These are phyloP conservation scores for Colletotrichum caudatum DNA, from an alignment of 2,329 filamentous ascomycete species.

Conservation along the genomic window DNA sequence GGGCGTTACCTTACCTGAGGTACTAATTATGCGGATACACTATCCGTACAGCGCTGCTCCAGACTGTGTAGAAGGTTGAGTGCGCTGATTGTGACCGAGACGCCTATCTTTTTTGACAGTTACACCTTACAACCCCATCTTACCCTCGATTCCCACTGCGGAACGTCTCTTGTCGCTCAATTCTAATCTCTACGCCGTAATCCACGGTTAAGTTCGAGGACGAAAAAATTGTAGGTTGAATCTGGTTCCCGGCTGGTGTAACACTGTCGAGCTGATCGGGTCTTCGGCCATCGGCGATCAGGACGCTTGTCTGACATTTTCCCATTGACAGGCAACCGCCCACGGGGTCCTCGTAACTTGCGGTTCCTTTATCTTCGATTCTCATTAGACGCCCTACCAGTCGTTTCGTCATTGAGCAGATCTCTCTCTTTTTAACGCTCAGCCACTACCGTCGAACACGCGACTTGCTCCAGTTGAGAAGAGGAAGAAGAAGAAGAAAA, in stretches of 20 bases:
- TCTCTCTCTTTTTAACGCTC: slow-evolving; percentile 13
- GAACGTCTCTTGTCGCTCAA: slow-evolving; percentile 39
- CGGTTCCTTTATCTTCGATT: slow-evolving; percentile 17
- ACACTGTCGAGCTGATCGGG: slow-evolving; percentile 10
- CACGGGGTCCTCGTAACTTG: slow-evolving; percentile 12
- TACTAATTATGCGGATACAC: no score
- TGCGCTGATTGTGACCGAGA: slow-evolving; percentile 15
- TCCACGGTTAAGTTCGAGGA: slow-evolving; percentile 11
- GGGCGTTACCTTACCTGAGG: no score
- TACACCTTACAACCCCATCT: slow-evolving; percentile 12
- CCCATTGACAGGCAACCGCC: slow-evolving; percentile 7
- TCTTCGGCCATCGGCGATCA: slow-evolving; percentile 17
- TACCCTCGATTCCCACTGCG: slow-evolving; percentile 20
- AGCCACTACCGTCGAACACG: slow-evolving; percentile 12
- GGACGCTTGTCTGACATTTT: slow-evolving; percentile 25
- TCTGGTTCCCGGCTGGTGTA: background rate
- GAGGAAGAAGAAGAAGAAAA: background rate
- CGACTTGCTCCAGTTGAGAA: background rate
- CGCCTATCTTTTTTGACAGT: slow-evolving; percentile 16
- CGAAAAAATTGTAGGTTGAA: background rate
- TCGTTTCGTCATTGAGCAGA: slow-evolving; percentile 15
- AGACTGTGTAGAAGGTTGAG: background rate
- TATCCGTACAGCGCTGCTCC: background rate
- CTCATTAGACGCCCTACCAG: slow-evolving; percentile 5
- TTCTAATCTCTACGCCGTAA: slow-evolving; percentile 10